Base-by-base conservation (phyloP, 208 protist species). In the Trypanosoma brucei region DNA sequence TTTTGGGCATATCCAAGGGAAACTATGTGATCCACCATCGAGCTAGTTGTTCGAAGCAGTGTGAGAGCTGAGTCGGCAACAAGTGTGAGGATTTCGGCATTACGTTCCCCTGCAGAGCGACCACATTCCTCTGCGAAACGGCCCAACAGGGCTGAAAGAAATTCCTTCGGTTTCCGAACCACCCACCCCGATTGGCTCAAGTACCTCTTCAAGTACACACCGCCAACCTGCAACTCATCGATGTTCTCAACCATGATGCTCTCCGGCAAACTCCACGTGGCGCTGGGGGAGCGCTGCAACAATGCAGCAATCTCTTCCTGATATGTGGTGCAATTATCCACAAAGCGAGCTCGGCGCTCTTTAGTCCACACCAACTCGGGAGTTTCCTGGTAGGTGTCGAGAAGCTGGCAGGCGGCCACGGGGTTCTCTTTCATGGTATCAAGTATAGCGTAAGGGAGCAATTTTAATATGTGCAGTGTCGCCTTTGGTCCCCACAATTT, bases 351-450 rank as follows among this genome's bases (percentile, higher is more conserved):
- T 49, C 84, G 76, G 5, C 81, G 81, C 58, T 76, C 72, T 52
- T 81, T 81, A 13, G 76, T 96, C 95, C 96, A 98, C 11, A 97
- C 79, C 4, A 98, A 75, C 65, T 98, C 93, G 4, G 96, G 95
- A 51, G 86, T 98, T 67, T 97, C 79, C 58, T 92, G 85, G 70
- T 62, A 87, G 13, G 71, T 79, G 52, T 96, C 89, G n/a, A 97
- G 83, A 56, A 97, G 81, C 37, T 81, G 67, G 22, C 84, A 91
- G 9, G 87, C 80, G 46, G 83, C 74, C 42, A 76, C 59, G 36
- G 76, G 53, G 59, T 92, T 95, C 37, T 97, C 92, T 40, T 84
- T 81, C 85, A 97, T 93, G 30, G 84, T 83, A 22, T 97, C 94
- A 6, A 97, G 71, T 39, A 98, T 92, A 1, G 94, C 89, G 6